Evolutionary conservation across 495 filamentous ascomycete genomes (phyloP), one percentile per base, ranked within the genome.

Genomic region (Penicillium atrosanguineum): DNA sequence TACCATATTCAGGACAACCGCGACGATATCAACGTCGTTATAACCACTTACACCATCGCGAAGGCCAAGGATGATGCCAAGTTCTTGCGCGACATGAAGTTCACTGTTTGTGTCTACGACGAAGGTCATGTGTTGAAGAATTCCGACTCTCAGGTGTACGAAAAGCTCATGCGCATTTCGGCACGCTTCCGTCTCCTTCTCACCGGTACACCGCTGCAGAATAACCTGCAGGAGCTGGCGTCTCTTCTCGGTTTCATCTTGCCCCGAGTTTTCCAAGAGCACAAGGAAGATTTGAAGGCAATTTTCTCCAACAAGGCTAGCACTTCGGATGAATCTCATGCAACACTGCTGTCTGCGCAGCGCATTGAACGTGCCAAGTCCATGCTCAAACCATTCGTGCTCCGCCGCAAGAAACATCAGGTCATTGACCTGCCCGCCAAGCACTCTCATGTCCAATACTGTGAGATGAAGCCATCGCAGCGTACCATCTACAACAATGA

Each of bases 101-200:
- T 84, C 25, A 75, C 80, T 56, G 84, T 85, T 8, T 91, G 88
- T 55, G 84, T 96, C 11, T 97, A 88, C 62, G 93, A 97, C 66
- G 93, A 97, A 69, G 93, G 92, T 1, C 94, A 98, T 68, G 82
- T 87, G 48, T 70, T 98, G 59, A 95, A 95, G 73, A 97, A 96
- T 61, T 83, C 83, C 23, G 82, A 84, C 15, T 93, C 92, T 0
- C 80, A 87, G 14, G 73, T 88, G 3, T 97, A 97, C 62, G 83
- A 86, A 47, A 84, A 86, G 52, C 75, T 97, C 21, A 87, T 94
- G 65, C 78, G 83, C 40, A 89, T 98, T 23, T 81, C 78, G 0
- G 84, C 91, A 5, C 69, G 78, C 18, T 96, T 94, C 77, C 81
- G 89, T 15, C 77, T 97, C 6, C 79, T 98, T 11, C 77, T 98